phyloP scores from a whole-genome alignment of 1,139 yeast species.

The Nakaseomyces nivariensis region DNA sequence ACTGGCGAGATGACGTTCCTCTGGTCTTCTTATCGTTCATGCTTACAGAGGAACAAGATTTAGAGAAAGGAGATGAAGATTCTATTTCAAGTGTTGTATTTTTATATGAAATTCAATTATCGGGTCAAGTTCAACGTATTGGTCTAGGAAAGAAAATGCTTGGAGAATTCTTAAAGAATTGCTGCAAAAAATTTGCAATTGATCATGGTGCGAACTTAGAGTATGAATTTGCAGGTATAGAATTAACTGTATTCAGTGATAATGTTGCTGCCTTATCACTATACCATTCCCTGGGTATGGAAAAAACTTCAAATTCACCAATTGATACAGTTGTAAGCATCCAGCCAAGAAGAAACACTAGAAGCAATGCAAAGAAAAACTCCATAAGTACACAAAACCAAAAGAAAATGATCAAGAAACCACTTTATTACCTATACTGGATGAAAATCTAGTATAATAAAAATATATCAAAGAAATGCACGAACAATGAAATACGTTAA shows the following conservation, averaged over 20 bases:
- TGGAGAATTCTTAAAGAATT: not conserved
- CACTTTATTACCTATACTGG: conserved; percentile 3
- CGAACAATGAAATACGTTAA: too few relatives aligned
- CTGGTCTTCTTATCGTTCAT: conserved; percentile 19
- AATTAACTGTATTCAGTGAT: conserved; percentile 25
- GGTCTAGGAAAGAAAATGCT: not conserved
- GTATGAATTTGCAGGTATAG: conserved; percentile 13
- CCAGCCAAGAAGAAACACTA: conserved; percentile 2
- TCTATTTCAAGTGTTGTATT: conserved; percentile 15
- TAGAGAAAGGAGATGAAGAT: conserved; percentile 2
- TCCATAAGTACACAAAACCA: not conserved
- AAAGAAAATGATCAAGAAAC: not conserved
- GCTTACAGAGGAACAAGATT: conserved; percentile 18
- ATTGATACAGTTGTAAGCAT: not conserved
- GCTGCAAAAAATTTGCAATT: not conserved
- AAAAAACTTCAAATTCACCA: conserved; percentile 18
- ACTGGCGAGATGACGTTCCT: conserved; percentile 7
- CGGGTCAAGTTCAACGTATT: not conserved
- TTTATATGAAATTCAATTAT: conserved; percentile 16
- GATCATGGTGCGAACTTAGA: not conserved
- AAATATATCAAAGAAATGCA: too few relatives aligned
- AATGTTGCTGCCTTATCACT: conserved; percentile 19
- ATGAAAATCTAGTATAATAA: not conserved
- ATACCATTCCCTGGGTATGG: conserved; percentile 17
- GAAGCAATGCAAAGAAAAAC: conserved; percentile 3